Percentiles rank a stretch among this genome's conserved stretches.
These are phyloP conservation scores for Quercus lobata DNA, from an alignment of 331 rosid species.

Conservation along the genomic window DNA sequence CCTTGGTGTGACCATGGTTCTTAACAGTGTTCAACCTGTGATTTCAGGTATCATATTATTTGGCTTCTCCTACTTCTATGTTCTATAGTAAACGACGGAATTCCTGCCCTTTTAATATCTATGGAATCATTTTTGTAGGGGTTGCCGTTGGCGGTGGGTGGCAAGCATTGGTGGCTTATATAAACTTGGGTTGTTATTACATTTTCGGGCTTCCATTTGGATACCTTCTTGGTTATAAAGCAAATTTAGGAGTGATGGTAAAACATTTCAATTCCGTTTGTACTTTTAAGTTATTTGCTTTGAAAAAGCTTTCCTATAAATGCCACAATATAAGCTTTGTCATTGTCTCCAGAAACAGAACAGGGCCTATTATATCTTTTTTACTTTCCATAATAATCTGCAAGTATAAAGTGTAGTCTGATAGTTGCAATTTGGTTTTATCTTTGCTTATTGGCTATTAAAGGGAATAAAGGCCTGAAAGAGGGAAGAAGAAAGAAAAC, in stretches of 20 bases:
- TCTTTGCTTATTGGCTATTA: too few relatives aligned
- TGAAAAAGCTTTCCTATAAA: background rate
- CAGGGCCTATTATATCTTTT: background rate
- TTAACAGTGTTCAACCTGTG: constrained; percentile 56
- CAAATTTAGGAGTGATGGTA: constrained; percentile 67
- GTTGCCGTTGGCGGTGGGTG: constrained; percentile 99
- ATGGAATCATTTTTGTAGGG: constrained; percentile 41
- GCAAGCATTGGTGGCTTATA: constrained; percentile 87
- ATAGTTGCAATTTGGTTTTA: background rate
- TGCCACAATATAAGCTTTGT: background rate
- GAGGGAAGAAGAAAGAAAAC: background rate
- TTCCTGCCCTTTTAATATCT: background rate
- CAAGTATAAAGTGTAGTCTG: background rate
- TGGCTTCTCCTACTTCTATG: constrained; percentile 3
- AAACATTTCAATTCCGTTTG: background rate
- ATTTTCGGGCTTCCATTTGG: constrained; percentile 87
- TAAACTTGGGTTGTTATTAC: constrained; percentile 77
- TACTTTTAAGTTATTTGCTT: background rate
- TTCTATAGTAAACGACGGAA: background rate
- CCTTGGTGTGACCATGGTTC: constrained; percentile 60
- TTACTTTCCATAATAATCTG: background rate
- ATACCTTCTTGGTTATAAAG: constrained; percentile 60
- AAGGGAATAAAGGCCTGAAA: background rate
- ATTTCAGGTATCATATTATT: constrained; percentile 46
- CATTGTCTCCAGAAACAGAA: background rate